Base-by-base conservation (phyloP, 495 filamentous ascomycete species). In the Hypoxylon lenormandii region DNA sequence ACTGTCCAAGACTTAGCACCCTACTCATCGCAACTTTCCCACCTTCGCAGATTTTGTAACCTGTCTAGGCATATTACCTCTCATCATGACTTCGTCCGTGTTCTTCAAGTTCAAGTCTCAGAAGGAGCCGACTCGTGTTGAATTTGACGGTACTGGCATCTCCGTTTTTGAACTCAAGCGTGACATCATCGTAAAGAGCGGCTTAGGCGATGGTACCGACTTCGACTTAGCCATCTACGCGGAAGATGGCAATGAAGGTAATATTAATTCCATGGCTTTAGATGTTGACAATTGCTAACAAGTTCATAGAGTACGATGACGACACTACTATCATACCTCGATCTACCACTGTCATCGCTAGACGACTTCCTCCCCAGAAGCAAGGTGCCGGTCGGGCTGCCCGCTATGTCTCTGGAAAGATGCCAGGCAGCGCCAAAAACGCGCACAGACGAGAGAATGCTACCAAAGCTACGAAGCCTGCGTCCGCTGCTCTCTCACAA, bases 61-160 rank as follows among this genome's bases (percentile, higher is more conserved):
- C 45, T 49, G 19, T 66, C 58, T n/a, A 70, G 49, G 18, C 26
- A 47, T 33, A 53, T 53, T 67, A 57, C 36, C 59, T 38, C 45
- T 56, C 81, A 90, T 73, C 78, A 98, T 98, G 95, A 86, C 94
- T 80, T 97, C 96, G 58, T 97, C 93, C 66, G 94, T 99, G 77
- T 97, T 97, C 82, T 98, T 97, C 91, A 97, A 96, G 82, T 99
- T 98, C 91, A 98, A 97, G 85, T 97, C 94, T 61, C 92, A 95
- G 77, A 97, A 94, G 81, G 96, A 98, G 78, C 92, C 94, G 57
- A 90, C 92, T 19, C 85, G 93, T 76, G 92, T 99, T 63, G 90
- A 92, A 72, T 99, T 99, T 81, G 95, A 99, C 82, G 95, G 95
- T 75, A 97, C 95, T 72, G 92, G 92, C 80, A 97, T 99, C 66